phyloP scores from a whole-genome alignment of 2,329 filamentous ascomycete species.

The Talaromyces sp. region DNA sequence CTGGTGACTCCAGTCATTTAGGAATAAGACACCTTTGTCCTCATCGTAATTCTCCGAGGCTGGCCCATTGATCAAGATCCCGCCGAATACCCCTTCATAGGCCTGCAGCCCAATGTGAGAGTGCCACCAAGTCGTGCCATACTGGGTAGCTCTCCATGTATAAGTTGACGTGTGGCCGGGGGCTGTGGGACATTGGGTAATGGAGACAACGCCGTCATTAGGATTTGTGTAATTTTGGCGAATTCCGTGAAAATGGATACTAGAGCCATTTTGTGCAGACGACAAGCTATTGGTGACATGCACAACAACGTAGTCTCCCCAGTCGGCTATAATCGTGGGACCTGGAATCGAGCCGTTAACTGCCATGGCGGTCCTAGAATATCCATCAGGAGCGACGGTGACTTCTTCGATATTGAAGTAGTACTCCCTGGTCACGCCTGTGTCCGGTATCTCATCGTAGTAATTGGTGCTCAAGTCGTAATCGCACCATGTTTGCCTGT shows the following conservation, averaged over 20 bases:
- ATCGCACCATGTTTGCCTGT: slow-evolving; percentile 7
- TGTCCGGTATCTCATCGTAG: slow-evolving; percentile 13
- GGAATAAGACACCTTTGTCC: slow-evolving; percentile 28
- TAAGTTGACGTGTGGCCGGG: slow-evolving; percentile 32
- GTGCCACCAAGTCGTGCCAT: slow-evolving; percentile 30
- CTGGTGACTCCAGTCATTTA: slow-evolving; percentile 28
- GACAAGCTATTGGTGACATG: slow-evolving; percentile 20
- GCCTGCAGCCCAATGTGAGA: slow-evolving; percentile 33
- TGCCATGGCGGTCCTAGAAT: slow-evolving; percentile 19
- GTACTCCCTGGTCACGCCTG: slow-evolving; percentile 24
- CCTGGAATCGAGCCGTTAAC: slow-evolving; percentile 30
- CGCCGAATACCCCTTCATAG: slow-evolving; percentile 54
- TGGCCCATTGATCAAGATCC: slow-evolving; percentile 46
- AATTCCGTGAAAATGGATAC: slow-evolving; percentile 27
- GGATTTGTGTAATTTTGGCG: slow-evolving; percentile 25
- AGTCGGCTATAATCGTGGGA: slow-evolving; percentile 28
- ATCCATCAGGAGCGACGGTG: slow-evolving; percentile 24
- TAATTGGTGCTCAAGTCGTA: slow-evolving; percentile 9
- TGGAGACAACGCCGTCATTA: slow-evolving; percentile 25
- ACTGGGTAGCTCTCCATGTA: slow-evolving; percentile 30
- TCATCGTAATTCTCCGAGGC: slow-evolving; percentile 33
- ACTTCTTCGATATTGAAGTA: slow-evolving; percentile 21
- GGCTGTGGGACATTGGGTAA: slow-evolving; percentile 37
- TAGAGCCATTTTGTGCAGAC: slow-evolving; percentile 7
- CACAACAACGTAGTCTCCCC: slow-evolving; percentile 26